Evolutionary conservation across 2,329 filamentous ascomycete species (phyloP).

Genomic region (Alternaria longipes): DNA sequence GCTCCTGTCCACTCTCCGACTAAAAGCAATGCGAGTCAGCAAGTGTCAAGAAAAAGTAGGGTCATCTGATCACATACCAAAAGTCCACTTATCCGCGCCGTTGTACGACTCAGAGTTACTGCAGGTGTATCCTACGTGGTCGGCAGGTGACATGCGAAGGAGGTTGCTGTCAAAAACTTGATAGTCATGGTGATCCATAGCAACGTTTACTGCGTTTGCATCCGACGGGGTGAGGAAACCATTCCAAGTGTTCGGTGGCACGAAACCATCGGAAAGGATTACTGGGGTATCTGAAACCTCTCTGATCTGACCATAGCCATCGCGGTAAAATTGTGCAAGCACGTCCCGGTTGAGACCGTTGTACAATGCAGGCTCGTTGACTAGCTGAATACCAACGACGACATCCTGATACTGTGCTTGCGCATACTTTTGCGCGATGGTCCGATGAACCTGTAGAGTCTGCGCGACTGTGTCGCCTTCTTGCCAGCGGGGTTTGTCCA

Average conservation of each 20-base stretch:
- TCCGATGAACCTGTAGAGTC: constrained; percentile 66
- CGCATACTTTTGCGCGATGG: constrained; percentile 67
- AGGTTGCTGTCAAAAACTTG: constrained; percentile 67
- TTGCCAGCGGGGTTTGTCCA: constrained; percentile 56
- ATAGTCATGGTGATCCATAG: constrained; percentile 75
- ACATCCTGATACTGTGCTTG: constrained; percentile 64
- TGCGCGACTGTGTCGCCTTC: constrained; percentile 59
- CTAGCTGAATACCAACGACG: constrained; percentile 64
- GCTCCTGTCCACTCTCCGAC: constrained; percentile 75
- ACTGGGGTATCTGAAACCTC: constrained; percentile 59
- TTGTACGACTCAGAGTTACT: constrained; percentile 60
- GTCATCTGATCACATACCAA: constrained; percentile 15
- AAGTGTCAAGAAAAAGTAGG: neutral
- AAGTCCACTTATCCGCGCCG: constrained; percentile 68
- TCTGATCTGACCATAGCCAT: constrained; percentile 61
- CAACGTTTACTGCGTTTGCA: constrained; percentile 62
- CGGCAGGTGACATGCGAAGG: constrained; percentile 59
- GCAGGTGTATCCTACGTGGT: constrained; percentile 67
- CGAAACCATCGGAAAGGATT: constrained; percentile 68
- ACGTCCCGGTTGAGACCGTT: constrained; percentile 57
- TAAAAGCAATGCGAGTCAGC: constrained; percentile 45
- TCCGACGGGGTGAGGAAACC: constrained; percentile 64
- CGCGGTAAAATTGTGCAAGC: constrained; percentile 64
- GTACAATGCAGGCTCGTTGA: constrained; percentile 63
- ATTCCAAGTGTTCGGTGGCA: constrained; percentile 66